Percentiles rank a stretch among this genome's conserved stretches.
Conservation (phyloP, 805 yeast genomes). For the Kluyveromyces siamensis region DNA sequence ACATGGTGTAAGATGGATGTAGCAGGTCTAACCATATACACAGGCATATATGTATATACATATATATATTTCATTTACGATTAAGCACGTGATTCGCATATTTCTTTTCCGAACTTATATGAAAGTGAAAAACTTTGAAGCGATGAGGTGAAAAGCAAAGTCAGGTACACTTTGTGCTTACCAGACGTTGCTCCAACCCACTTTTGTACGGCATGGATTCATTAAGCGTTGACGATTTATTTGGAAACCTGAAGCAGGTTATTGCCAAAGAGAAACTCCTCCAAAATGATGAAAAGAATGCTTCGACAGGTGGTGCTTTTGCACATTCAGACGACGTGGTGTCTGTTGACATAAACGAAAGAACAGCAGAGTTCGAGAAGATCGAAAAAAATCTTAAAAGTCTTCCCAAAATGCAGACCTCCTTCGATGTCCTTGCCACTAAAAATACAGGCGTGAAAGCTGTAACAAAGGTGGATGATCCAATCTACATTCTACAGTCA, state of each 20-base stretch:
- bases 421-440: slow-evolving; percentile 19
- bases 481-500: slow-evolving; percentile 7
- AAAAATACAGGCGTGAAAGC: slow-evolving; percentile 3
- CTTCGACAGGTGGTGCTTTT: neutral
- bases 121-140: slow-evolving; percentile 1
- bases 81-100: no score
- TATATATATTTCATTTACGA: no score
- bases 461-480: slow-evolving; percentile 8
- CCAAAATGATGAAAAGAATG: neutral
- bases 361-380: slow-evolving; percentile 11
- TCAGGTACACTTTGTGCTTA: no score
- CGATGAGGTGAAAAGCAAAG: slow-evolving; percentile 4
- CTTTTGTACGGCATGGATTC: slow-evolving; percentile 3
- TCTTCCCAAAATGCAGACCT: slow-evolving; percentile 24
- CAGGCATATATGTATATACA: no score
- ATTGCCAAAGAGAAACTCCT: neutral
- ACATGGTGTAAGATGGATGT: no score
- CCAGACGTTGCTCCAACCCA: no score
- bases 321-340: slow-evolving; percentile 7
- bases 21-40: no score
- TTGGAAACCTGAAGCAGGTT: slow-evolving; percentile 11
- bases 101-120: no score
- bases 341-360: slow-evolving; percentile 9
- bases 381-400: slow-evolving; percentile 20
- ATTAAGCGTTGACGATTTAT: slow-evolving; percentile 12